Base-by-base conservation (phyloP, 441 rosid species). In the Melastoma candidum region DNA sequence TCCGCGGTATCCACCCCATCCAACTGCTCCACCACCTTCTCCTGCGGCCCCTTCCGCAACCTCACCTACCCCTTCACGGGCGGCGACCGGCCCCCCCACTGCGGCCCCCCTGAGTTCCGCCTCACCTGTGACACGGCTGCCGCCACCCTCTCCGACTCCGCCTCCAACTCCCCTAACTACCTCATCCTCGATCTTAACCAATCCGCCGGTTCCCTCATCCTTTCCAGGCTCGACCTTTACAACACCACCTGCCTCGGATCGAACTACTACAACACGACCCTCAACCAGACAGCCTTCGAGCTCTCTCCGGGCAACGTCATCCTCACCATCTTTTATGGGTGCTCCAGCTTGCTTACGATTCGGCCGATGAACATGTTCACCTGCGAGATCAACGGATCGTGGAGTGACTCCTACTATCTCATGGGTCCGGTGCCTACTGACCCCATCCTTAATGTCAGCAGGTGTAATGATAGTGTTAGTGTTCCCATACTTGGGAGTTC, bases 41-140 rank as follows among this genome's bases (percentile, higher is more conserved):
- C 46, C 0, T 54, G 46, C 57, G 53, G 65, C 74, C 65, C 55
- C 12, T 71, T 76, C 45, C 74, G 72, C 1, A 6, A 24, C 51
- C 47, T 74, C 39, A 48, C 7, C 3, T 49, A 66, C 63, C 22
- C 67, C 51, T 10, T 65, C 53, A 68, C 64, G 67, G 76, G 76
- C 54, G 71, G 74, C 74, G 61, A 65, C 46, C 68, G 72, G 54
- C 71, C 70, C 50, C 13, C 11, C 14, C 70, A 66, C 26, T 78
- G 76, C 4, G 25, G 46, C 47, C 8, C 51, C 61, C 70, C 74
- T 50, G 74, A 68, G 29, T 67, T 54, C 0, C 78, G 69, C 3
- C 67, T 54, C 4, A 68, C 68, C 61, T 65, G 22, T 13, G 73
- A 72, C 44, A 12, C 46, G 13, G 61, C 74, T 56, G 0, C 26